Evolutionary conservation across 305 asterid genomes (phyloP).

Genomic region (Fraxinus sp.): DNA sequence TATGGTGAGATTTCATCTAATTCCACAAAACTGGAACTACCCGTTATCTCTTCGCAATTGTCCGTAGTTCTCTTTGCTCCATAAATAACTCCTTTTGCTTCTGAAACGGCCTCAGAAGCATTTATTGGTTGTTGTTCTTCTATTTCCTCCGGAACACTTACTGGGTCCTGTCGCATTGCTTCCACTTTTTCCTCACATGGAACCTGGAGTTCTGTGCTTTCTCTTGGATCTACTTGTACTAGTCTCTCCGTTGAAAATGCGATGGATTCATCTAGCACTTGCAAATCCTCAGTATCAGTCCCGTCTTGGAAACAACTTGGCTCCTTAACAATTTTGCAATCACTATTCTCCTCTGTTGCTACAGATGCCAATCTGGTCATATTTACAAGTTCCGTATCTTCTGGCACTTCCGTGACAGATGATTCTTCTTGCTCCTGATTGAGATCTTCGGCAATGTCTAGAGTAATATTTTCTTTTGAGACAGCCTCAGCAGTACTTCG

Average conservation of each 20-base stretch:
- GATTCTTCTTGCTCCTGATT: conserved; percentile 30
- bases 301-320: conserved; percentile 19
- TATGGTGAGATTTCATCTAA: conserved; percentile 21
- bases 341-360: conserved; percentile 25
- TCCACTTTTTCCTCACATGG: conserved; percentile 25
- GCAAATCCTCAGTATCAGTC: conserved; percentile 23
- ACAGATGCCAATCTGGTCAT: conserved; percentile 34
- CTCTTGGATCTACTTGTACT: conserved; percentile 24
- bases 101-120: conserved; percentile 26
- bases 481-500: conserved; percentile 21
- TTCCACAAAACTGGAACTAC: conserved; percentile 18
- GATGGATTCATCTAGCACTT: conserved; percentile 22
- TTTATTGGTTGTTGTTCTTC: conserved; percentile 23
- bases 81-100: conserved; percentile 21
- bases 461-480: conserved; percentile 24
- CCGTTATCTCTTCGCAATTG: conserved; percentile 21
- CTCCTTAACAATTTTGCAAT: conserved; percentile 15
- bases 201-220: conserved; percentile 23
- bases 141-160: conserved; percentile 18
- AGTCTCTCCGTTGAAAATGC: conserved; percentile 22
- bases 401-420: conserved; percentile 23
- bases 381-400: conserved; percentile 30
- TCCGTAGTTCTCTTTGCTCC: conserved; percentile 16
- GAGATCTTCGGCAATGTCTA: conserved; percentile 21
- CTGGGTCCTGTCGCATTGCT: conserved; percentile 16